phyloP scores from a whole-genome alignment of 2,329 filamentous ascomycete species.

The Aspergillus felis region DNA sequence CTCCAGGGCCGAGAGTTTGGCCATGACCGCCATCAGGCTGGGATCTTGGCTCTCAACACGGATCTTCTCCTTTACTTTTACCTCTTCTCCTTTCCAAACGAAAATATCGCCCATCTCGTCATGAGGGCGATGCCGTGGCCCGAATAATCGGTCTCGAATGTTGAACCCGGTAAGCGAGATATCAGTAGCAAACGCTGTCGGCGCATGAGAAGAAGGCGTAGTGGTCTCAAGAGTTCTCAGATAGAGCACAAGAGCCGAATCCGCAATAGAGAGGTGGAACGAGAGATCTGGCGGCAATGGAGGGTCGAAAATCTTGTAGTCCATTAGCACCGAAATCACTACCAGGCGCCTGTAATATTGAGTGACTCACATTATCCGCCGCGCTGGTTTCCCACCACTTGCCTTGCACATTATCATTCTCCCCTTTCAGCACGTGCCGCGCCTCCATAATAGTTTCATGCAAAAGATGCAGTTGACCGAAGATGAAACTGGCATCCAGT shows the following conservation, averaged over 20 bases:
- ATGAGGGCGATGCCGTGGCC: slow-evolving; percentile 57
- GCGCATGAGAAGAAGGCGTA: slow-evolving; percentile 54
- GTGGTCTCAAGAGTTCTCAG: slow-evolving; percentile 67
- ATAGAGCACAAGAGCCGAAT: slow-evolving; percentile 66
- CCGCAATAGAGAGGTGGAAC: slow-evolving; percentile 65
- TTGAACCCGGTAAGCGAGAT: slow-evolving; percentile 58
- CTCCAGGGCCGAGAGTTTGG: slow-evolving; percentile 75
- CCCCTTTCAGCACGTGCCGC: slow-evolving; percentile 56
- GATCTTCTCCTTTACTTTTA: slow-evolving; percentile 85
- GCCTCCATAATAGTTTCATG: slow-evolving; percentile 61
- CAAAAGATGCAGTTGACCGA: slow-evolving; percentile 55
- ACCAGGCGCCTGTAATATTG: not conserved
- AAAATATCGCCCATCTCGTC: slow-evolving; percentile 80
- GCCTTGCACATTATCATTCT: slow-evolving; percentile 45
- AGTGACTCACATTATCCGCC: slow-evolving; percentile 53
- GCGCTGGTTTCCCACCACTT: slow-evolving; percentile 55
- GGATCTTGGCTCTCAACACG: slow-evolving; percentile 86
- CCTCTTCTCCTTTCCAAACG: slow-evolving; percentile 64
- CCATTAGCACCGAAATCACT: not conserved
- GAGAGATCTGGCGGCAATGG: slow-evolving; percentile 65
- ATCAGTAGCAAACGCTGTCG: slow-evolving; percentile 64
- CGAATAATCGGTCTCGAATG: slow-evolving; percentile 54
- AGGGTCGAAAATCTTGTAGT: slow-evolving; percentile 53
- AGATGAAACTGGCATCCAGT: slow-evolving; percentile 55
- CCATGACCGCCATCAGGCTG: slow-evolving; percentile 74